Conservation (phyloP, 768 basidiomycete genomes). For the Boletus rubescentipes region DNA sequence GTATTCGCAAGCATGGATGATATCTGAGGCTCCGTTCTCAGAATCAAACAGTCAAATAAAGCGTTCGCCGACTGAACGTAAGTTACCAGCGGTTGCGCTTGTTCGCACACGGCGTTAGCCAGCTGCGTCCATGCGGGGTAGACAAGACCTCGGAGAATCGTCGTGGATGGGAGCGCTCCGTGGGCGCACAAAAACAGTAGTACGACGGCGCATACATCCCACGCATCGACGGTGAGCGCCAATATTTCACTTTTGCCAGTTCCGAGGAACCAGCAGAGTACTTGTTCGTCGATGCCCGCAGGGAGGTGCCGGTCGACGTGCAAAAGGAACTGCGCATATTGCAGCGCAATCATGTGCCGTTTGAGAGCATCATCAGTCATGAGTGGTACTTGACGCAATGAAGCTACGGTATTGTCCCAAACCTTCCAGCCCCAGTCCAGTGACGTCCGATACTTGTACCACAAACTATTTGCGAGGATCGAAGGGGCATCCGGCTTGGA, state of each 20-base stretch:
- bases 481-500: slow-evolving; percentile 60
- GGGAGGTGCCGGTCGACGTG: slow-evolving; percentile 79
- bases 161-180: slow-evolving; percentile 70
- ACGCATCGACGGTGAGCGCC: slow-evolving; percentile 57
- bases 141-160: slow-evolving; percentile 70
- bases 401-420: slow-evolving; percentile 80
- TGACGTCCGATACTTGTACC: slow-evolving; percentile 79
- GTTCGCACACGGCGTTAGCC: slow-evolving; percentile 40
- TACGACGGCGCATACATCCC: slow-evolving; percentile 64
- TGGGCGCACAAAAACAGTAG: slow-evolving; percentile 63
- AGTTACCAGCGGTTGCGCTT: slow-evolving; percentile 42
- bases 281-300: slow-evolving; percentile 64
- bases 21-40: slow-evolving; percentile 49
- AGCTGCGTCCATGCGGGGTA: slow-evolving; percentile 73
- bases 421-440: slow-evolving; percentile 78
- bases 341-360: slow-evolving; percentile 54
- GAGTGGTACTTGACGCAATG: slow-evolving; percentile 64
- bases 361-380: slow-evolving; percentile 49
- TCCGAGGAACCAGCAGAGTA: slow-evolving; percentile 71
- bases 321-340: slow-evolving; percentile 69
- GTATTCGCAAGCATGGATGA: slow-evolving; percentile 42
- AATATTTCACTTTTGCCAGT: slow-evolving; percentile 63
- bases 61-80: slow-evolving; percentile 64
- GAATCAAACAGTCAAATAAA: slow-evolving; percentile 59
- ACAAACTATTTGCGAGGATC: slow-evolving; percentile 70